Conservation (phyloP, 352 stramenopile species). For the Globisporangium rhizosaccharum region DNA sequence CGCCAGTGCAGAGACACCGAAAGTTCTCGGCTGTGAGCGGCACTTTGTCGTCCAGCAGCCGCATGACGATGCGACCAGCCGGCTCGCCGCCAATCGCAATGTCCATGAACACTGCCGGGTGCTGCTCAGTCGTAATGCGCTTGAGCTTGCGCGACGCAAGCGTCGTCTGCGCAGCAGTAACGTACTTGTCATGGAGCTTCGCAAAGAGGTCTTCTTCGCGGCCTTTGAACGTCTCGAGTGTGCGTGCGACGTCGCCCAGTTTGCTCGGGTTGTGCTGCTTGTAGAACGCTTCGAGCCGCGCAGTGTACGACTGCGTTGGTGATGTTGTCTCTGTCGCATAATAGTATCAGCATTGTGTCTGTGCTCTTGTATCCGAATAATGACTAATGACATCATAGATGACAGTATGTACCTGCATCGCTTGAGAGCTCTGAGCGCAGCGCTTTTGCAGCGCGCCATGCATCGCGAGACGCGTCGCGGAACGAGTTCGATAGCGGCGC, state of each 20-base stretch:
- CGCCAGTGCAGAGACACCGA: constrained; percentile 66
- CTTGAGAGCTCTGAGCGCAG: constrained; percentile 18
- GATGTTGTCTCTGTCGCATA: background rate
- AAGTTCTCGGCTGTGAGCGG: constrained; percentile 97
- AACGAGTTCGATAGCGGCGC: constrained; percentile 21
- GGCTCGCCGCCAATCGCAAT: constrained; percentile 80
- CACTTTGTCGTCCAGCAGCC: constrained; percentile 90
- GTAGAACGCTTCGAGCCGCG: constrained; percentile 59
- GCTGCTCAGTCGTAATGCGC: constrained; percentile 37
- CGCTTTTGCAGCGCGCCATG: constrained; percentile 21
- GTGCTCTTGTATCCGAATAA: too few relatives aligned
- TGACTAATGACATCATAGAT: too few relatives aligned
- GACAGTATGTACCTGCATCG: background rate
- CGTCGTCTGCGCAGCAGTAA: constrained; percentile 18
- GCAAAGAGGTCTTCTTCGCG: constrained; percentile 65
- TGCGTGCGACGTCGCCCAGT: constrained; percentile 44
- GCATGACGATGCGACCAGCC: constrained; percentile 91
- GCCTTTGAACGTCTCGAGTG: constrained; percentile 46
- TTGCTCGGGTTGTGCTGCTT: constrained; percentile 60
- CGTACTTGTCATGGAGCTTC: constrained; percentile 65
- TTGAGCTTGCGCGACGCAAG: constrained; percentile 43
- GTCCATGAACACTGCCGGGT: constrained; percentile 95
- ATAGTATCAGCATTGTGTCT: background rate
- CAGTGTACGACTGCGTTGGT: constrained; percentile 17
- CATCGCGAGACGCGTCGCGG: constrained; percentile 20